These are phyloP conservation scores for Funneliformis caledonium DNA, from an alignment of 371 early-diverging fungal species.

Conservation along the genomic window DNA sequence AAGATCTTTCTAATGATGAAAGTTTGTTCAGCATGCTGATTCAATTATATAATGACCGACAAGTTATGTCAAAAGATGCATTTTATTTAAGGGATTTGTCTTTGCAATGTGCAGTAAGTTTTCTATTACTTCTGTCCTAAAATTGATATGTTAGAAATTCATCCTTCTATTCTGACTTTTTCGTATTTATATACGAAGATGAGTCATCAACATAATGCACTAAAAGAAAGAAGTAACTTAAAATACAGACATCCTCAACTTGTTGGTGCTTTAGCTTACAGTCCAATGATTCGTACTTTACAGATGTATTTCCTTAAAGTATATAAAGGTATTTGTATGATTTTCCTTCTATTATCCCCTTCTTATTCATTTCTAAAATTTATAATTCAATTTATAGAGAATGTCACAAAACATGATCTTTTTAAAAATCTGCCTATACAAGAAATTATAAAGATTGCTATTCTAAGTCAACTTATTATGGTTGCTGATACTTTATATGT, in stretches of 20 bases:
- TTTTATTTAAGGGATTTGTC: conserved; percentile 79
- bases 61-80: conserved; percentile 73
- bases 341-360: conserved; percentile 25
- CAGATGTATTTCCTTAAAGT: conserved; percentile 56
- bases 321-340: conserved; percentile 55
- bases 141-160: not conserved
- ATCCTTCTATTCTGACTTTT: not conserved
- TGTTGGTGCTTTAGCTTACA: conserved; percentile 66
- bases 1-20: conserved; percentile 76
- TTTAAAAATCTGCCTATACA: conserved; percentile 64
- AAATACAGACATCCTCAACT: conserved; percentile 77
- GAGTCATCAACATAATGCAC: conserved; percentile 65
- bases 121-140: not conserved
- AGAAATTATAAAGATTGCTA: conserved; percentile 72
- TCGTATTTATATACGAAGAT: conserved; percentile 45
- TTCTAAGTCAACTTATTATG: conserved; percentile 70
- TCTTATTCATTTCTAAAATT: conserved; percentile 43
- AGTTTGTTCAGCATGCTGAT: conserved; percentile 71
- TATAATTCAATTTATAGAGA: conserved; percentile 40
- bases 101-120: conserved; percentile 67
- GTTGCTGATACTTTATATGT: conserved; percentile 81
- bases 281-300: conserved; percentile 57
- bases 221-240: conserved; percentile 71
- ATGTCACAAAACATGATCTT: conserved; percentile 57
- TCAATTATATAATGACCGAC: conserved; percentile 74